Evolutionary conservation across 352 stramenopile species (phyloP), one percentile per base, ranked within the genome.

Genomic region (Pythium brachiatum): DNA sequence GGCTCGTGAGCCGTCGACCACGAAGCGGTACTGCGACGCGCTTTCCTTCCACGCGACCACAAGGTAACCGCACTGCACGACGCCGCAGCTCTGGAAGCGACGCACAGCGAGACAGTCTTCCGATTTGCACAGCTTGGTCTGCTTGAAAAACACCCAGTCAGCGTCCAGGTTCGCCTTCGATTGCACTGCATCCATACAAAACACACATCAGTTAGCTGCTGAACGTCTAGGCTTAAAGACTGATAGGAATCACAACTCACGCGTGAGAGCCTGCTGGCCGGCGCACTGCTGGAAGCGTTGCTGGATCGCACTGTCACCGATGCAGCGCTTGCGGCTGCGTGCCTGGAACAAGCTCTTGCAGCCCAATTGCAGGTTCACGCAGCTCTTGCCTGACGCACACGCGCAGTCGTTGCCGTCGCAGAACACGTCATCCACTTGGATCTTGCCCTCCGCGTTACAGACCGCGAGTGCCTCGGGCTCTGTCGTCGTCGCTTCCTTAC

Each of bases 381-480:
- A 95, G 39, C 66, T 53, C 66, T 79, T 76, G 38, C 62, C 75
- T 8, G 68, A 62, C 0, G 70, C 70, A 57, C 86, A 95, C 27
- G 60, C 43, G 32, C 83, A 95, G 44, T 83, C 74, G 50, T 76
- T 65, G 44, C 75, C 63, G 44, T 85, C 76, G 39, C 86, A 95
- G 57, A 95, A 91, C 12, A 94, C 79, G 56, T 95, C 86, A 62
- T 93, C 86, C 29, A 92, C 69, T 64, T 92, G 82, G 50, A 95
- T 89, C 12, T 68, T 61, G 31, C 81, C 79, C 13, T 60, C 51
- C 0, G 62, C 64, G 47, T 90, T 67, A 57, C 86, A 95, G 53
- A 95, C 86, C 26, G 75, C 31, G 6, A 83, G 23, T 3, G 64
- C 25, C 23, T 60, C 18, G 36, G 13, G n/a, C 27, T 38, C 50